Evolutionary conservation across 257 asterid genomes (phyloP).

Genomic region (Nicotiana otophora): DNA sequence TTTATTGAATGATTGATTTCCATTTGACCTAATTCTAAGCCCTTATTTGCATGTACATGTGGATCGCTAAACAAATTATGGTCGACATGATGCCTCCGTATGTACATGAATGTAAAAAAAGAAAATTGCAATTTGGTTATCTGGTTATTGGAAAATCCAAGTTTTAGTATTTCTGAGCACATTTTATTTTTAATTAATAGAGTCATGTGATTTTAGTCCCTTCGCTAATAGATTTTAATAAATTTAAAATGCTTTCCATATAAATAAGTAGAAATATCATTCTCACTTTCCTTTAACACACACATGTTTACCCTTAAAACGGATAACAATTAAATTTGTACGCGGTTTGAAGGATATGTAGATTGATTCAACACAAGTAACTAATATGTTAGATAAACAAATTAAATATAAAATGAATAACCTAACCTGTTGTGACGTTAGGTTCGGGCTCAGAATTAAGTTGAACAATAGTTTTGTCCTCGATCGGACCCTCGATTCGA

Average conservation of each 20-base stretch:
- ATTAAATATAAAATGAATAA: too few relatives aligned
- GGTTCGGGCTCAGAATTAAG: too few relatives aligned
- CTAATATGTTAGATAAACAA: too few relatives aligned
- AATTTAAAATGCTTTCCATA: background rate
- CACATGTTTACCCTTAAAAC: too few relatives aligned
- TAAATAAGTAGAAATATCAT: background rate
- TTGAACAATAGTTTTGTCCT: too few relatives aligned
- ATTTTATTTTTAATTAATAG: background rate
- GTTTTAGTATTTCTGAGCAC: background rate
- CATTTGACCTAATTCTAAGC: background rate
- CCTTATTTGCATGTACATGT: background rate
- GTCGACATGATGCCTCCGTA: background rate
- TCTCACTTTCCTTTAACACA: too few relatives aligned
- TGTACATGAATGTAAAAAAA: background rate
- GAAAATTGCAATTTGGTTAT: background rate
- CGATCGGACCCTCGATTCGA: too few relatives aligned
- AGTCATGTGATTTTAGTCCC: background rate
- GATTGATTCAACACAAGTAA: too few relatives aligned
- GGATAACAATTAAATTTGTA: too few relatives aligned
- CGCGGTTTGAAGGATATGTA: too few relatives aligned
- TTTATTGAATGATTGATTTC: background rate
- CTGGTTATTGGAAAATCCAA: background rate
- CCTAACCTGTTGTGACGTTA: too few relatives aligned
- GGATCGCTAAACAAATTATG: background rate
- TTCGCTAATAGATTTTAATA: background rate